Percentiles rank a stretch among this genome's conserved stretches.
Conservation (phyloP, 148 eudicot species). For the Silene latifolia region DNA sequence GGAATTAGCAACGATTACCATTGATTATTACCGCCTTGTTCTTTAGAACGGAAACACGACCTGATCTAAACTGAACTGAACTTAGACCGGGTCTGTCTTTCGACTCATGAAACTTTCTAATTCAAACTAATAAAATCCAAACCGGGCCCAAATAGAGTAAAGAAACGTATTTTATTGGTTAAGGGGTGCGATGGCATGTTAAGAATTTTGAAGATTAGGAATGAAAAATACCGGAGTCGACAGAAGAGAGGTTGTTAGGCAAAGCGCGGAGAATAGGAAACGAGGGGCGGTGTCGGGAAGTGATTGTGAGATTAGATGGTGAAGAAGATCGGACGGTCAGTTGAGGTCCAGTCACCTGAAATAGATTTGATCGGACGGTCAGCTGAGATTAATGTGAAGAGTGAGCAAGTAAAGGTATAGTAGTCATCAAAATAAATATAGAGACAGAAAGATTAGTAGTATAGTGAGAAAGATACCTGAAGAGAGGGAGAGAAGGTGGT, state of each 20-base stretch:
- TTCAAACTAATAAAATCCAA: too few relatives aligned
- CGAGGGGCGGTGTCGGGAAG: conserved; percentile 32
- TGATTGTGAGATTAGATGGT: conserved; percentile 33
- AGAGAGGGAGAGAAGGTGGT: background rate
- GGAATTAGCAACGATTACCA: too few relatives aligned
- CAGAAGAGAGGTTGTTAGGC: conserved; percentile 39
- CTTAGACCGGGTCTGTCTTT: too few relatives aligned
- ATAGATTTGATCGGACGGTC: conserved; percentile 11
- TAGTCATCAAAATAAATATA: too few relatives aligned
- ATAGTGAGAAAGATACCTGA: background rate
- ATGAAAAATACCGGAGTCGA: conserved; percentile 42
- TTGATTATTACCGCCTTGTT: too few relatives aligned
- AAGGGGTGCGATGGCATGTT: background rate
- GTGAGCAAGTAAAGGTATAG: too few relatives aligned
- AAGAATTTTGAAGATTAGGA: background rate
- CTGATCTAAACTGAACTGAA: too few relatives aligned
- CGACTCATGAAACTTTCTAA: too few relatives aligned
- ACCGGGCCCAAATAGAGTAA: too few relatives aligned
- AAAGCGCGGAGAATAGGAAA: conserved; percentile 60
- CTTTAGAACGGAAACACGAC: too few relatives aligned
- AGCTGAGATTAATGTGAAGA: background rate
- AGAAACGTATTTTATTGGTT: too few relatives aligned
- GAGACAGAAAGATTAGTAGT: too few relatives aligned
- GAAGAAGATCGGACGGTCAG: conserved; percentile 30
- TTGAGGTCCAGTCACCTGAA: conserved; percentile 38